A percentile compares a stretch with the other conserved stretches of the same genome.
Evolutionary conservation across 805 yeast species (phyloP).

Genomic region (Ogataea pini): DNA sequence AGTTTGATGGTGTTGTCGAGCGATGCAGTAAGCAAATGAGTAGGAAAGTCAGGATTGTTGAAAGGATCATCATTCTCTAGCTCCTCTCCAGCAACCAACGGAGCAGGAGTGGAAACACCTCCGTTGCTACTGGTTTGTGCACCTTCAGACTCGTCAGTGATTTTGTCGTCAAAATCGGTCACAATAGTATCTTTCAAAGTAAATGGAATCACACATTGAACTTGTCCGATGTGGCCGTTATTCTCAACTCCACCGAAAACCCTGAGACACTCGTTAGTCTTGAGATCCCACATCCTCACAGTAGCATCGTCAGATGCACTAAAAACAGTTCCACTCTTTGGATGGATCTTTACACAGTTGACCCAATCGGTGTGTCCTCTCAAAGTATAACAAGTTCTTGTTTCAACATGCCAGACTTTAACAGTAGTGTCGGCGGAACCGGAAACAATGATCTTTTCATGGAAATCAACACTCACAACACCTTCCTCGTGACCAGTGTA

Average conservation of each 20-base stretch:
- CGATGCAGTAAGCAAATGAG: slow-evolving; percentile 83
- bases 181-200: slow-evolving; percentile 62
- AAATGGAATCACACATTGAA: slow-evolving; percentile 88
- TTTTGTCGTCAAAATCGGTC: slow-evolving; percentile 30
- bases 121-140: slow-evolving; percentile 9
- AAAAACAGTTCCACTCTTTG: slow-evolving; percentile 73
- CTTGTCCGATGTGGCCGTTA: slow-evolving; percentile 91
- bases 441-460: slow-evolving; percentile 77
- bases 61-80: slow-evolving; percentile 27
- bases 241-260: slow-evolving; percentile 74
- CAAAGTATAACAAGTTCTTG: slow-evolving; percentile 86
- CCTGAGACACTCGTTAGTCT: slow-evolving; percentile 73
- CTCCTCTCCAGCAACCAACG: slow-evolving; percentile 26
- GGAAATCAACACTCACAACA: slow-evolving; percentile 81
- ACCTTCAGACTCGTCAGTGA: slow-evolving; percentile 16
- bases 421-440: slow-evolving; percentile 93
- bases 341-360: slow-evolving; percentile 83
- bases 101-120: slow-evolving; percentile 13
- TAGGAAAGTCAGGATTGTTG: slow-evolving; percentile 54
- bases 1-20: slow-evolving; percentile 89
- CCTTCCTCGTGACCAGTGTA: slow-evolving; percentile 90
- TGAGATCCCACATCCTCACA: slow-evolving; percentile 91
- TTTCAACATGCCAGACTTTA: slow-evolving; percentile 95
- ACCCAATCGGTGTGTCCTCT: slow-evolving; percentile 95
- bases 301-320: slow-evolving; percentile 92